These are phyloP conservation scores for Moesziomyces sp. DNA, from an alignment of 1,284 basidiomycete species.

Conservation along the genomic window DNA sequence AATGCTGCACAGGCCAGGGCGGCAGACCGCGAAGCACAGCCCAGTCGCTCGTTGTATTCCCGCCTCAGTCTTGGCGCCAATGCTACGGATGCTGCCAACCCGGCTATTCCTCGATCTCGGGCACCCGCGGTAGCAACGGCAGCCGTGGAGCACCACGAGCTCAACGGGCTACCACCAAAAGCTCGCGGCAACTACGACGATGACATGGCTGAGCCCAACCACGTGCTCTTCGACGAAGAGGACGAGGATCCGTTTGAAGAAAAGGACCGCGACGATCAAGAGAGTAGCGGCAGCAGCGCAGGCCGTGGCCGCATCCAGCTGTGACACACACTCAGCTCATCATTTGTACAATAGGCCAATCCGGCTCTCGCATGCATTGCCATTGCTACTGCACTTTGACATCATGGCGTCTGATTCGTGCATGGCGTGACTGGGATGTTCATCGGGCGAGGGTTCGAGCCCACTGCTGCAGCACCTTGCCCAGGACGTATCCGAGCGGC, in stretches of 20 bases:
- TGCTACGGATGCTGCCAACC: not conserved
- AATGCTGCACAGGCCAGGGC: slow-evolving; percentile 26
- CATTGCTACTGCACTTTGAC: too few relatives aligned
- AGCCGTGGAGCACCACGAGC: slow-evolving; percentile 25
- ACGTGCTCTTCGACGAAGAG: slow-evolving; percentile 55
- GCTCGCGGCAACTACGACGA: slow-evolving; percentile 3
- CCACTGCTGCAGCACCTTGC: slow-evolving; percentile 3
- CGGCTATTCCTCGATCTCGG: not conserved
- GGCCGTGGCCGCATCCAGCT: slow-evolving; percentile 19
- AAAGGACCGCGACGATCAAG: slow-evolving; percentile 24
- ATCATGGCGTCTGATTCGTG: too few relatives aligned
- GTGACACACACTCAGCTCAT: not conserved
- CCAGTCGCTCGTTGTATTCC: slow-evolving; percentile 27
- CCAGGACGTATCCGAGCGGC: not conserved
- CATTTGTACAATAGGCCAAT: not conserved
- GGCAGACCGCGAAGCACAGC: slow-evolving; percentile 25
- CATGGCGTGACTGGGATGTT: not conserved
- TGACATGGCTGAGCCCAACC: slow-evolving; percentile 16
- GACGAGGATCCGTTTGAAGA: slow-evolving; percentile 55
- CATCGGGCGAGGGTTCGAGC: slow-evolving; percentile 1
- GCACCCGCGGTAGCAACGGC: not conserved
- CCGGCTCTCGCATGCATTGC: not conserved
- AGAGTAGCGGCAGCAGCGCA: slow-evolving; percentile 17
- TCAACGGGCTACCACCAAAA: slow-evolving; percentile 21
- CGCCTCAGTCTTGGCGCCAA: slow-evolving; percentile 28